phyloP scores from a whole-genome alignment of 2,329 filamentous ascomycete genomes.

The Calcarisporium arbuscula region DNA sequence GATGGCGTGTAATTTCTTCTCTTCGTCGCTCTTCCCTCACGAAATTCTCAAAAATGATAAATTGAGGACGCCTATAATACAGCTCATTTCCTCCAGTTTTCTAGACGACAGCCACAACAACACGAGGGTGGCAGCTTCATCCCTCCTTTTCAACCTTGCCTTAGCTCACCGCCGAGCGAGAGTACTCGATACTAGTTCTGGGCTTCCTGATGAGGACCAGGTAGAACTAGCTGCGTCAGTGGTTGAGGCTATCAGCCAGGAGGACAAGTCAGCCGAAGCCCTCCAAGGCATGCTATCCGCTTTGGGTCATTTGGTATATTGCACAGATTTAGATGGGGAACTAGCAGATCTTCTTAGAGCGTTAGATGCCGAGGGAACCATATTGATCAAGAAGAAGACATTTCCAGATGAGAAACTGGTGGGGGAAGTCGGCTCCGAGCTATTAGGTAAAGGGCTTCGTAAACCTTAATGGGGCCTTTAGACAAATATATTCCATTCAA shows the following conservation, averaged over 20 bases:
- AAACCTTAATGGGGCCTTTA: conserved; percentile 17
- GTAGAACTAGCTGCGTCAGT: conserved; percentile 77
- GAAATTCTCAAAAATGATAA: conserved; percentile 48
- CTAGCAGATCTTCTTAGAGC: conserved; percentile 72
- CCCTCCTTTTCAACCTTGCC: conserved; percentile 77
- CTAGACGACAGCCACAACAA: conserved; percentile 69
- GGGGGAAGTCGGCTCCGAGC: conserved; percentile 43
- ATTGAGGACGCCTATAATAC: conserved; percentile 54
- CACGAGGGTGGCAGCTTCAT: conserved; percentile 74
- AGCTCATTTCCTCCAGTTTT: conserved; percentile 69
- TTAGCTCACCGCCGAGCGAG: conserved; percentile 62
- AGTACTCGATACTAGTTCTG: conserved; percentile 48
- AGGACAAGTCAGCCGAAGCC: conserved; percentile 60
- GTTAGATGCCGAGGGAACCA: conserved; percentile 64
- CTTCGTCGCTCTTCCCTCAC: conserved; percentile 61
- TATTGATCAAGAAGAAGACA: conserved; percentile 49
- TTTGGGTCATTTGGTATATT: conserved; percentile 70
- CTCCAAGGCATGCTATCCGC: conserved; percentile 71
- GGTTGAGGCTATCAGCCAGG: conserved; percentile 62
- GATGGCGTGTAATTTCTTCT: conserved; percentile 79
- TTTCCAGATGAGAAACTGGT: conserved; percentile 56
- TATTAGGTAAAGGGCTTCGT: conserved; percentile 44
- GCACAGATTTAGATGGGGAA: conserved; percentile 62
- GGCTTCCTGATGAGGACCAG: conserved; percentile 62
- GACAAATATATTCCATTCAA: too few relatives aligned